phyloP scores from a whole-genome alignment of 371 early-diverging fungal genomes.

The Rhizopus arrhizus region DNA sequence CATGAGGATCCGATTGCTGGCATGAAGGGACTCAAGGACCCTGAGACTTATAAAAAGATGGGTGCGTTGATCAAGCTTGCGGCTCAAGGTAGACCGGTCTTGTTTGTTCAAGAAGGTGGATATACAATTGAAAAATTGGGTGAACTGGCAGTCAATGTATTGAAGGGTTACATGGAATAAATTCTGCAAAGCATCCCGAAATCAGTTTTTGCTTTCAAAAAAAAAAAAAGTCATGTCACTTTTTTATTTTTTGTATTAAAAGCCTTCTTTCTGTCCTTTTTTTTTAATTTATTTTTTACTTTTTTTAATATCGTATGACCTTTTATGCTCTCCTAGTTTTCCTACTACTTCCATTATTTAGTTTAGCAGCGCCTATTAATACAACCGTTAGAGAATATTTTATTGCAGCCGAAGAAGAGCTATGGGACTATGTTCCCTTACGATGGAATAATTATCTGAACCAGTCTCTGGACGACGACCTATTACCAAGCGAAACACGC shows the following conservation, averaged over 20 bases:
- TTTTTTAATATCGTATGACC: no score
- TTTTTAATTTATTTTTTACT: not conserved
- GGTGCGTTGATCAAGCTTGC: slow-evolving; percentile 47
- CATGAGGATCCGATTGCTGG: slow-evolving; percentile 71
- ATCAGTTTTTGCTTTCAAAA: not conserved
- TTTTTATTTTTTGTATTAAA: not conserved
- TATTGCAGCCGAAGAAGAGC: slow-evolving; percentile 52
- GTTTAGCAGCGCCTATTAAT: slow-evolving; percentile 1
- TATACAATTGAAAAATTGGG: slow-evolving; percentile 65
- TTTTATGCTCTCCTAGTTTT: no score
- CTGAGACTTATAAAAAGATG: slow-evolving; percentile 55
- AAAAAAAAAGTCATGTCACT: slow-evolving; percentile 2
- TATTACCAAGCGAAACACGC: slow-evolving; percentile 23
- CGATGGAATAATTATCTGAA: slow-evolving; percentile 35
- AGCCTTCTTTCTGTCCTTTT: not conserved
- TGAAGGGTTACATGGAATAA: slow-evolving; percentile 50
- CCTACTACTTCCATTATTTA: not conserved
- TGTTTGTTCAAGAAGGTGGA: slow-evolving; percentile 81
- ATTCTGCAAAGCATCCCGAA: not conserved
- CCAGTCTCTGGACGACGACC: slow-evolving; percentile 27
- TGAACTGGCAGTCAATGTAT: slow-evolving; percentile 58
- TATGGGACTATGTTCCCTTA: slow-evolving; percentile 55
- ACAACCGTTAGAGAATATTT: slow-evolving; percentile 36
- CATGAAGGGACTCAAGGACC: slow-evolving; percentile 40
- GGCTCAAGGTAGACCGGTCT: slow-evolving; percentile 46